phyloP scores from a whole-genome alignment of 352 stramenopile genomes.

The Halophytophthora polymorphica region DNA sequence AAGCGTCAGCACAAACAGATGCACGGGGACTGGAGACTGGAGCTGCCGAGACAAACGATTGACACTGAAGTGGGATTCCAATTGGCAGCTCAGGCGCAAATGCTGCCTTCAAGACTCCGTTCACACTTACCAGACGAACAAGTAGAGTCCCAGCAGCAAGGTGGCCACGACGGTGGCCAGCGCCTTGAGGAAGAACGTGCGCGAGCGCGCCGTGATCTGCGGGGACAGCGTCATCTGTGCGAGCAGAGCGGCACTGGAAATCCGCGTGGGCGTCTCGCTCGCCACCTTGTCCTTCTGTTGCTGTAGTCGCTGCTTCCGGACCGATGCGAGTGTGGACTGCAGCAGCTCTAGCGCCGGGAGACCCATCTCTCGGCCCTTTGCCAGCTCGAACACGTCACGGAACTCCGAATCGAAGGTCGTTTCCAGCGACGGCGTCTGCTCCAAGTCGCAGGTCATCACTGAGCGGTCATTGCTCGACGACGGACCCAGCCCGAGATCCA shows the following conservation, averaged over 20 bases:
- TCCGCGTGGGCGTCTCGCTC: conserved; percentile 17
- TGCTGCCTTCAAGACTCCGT: no score
- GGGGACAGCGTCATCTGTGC: conserved; percentile 42
- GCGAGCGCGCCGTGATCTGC: conserved; percentile 41
- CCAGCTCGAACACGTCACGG: conserved; percentile 75
- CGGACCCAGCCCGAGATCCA: conserved; percentile 60
- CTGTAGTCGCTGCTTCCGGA: conserved; percentile 20
- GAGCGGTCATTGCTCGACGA: conserved; percentile 29
- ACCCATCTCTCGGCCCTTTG: conserved; percentile 31
- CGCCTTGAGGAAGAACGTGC: conserved; percentile 68
- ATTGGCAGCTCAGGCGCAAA: background rate
- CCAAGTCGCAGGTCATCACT: conserved; percentile 53
- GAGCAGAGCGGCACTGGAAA: conserved; percentile 48
- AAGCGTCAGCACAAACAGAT: conserved; percentile 13
- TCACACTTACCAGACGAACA: conserved; percentile 31
- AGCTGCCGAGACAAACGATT: background rate
- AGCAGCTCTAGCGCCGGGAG: conserved; percentile 53
- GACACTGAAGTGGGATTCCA: background rate
- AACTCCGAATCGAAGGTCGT: conserved; percentile 70
- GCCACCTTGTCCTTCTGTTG: conserved; percentile 14
- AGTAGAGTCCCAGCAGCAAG: conserved; percentile 46
- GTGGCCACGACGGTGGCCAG: conserved; percentile 64
- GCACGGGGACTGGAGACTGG: background rate
- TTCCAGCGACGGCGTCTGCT: conserved; percentile 22
- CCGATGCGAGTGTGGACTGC: conserved; percentile 31